These are phyloP conservation scores for Epicoccum sorghinum DNA, from an alignment of 2,329 filamentous ascomycete genomes.

Conservation along the genomic window DNA sequence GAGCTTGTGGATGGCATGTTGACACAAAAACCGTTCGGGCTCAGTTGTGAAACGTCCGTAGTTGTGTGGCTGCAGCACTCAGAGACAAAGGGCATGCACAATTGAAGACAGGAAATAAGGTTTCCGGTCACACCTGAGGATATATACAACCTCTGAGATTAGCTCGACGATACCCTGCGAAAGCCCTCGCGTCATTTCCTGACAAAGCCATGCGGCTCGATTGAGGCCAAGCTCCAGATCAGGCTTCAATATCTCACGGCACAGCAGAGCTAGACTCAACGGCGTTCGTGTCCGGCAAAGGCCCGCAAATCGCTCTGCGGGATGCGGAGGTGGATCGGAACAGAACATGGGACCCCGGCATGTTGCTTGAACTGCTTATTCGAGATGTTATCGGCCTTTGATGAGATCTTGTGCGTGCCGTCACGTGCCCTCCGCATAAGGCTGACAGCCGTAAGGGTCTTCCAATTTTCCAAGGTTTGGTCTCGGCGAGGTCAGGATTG, in stretches of 20 bases:
- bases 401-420: background rate
- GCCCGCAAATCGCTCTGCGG: constrained; percentile 4
- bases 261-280: constrained; percentile 5
- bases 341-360: background rate
- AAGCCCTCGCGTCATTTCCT: constrained; percentile 9
- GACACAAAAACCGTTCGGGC: background rate
- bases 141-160: constrained; percentile 17
- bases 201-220: constrained; percentile 4
- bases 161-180: constrained; percentile 1
- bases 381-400: background rate
- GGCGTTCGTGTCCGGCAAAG: constrained; percentile 11
- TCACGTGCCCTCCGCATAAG: background rate
- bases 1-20: constrained; percentile 18
- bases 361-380: background rate
- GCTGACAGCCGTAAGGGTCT: background rate
- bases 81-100: background rate
- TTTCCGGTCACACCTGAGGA: constrained; percentile 1
- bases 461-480: background rate
- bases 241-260: constrained; percentile 2
- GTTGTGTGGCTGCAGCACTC: background rate
- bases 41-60: constrained; percentile 8
- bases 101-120: constrained; percentile 2
- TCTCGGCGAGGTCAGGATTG: background rate
- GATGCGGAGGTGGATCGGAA: constrained; percentile 9
- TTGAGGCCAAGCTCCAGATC: constrained; percentile 1